These are phyloP conservation scores for Globisporangium okanoganense DNA, from an alignment of 352 stramenopile genomes.

Conservation along the genomic window DNA sequence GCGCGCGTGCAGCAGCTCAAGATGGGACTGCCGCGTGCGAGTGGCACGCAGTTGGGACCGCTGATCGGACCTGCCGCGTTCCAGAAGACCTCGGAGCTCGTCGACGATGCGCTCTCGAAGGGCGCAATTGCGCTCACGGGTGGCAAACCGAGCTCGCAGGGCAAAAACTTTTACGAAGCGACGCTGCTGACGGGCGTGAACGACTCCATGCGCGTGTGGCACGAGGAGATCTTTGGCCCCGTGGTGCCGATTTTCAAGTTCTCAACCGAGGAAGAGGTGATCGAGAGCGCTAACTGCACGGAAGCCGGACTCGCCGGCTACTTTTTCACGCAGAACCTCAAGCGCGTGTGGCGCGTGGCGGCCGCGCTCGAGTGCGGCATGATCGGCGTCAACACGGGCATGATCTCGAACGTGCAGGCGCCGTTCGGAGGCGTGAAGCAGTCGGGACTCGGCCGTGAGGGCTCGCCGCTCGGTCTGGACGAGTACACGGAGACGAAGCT, in stretches of 20 bases:
- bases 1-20: conserved; percentile 76
- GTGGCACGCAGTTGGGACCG: conserved; percentile 87
- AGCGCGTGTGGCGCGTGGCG: conserved; percentile 86
- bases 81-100: conserved; percentile 80
- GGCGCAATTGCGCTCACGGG: conserved; percentile 87
- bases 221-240: conserved; percentile 96
- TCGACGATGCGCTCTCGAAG: conserved; percentile 89
- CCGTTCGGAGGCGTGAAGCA: conserved; percentile 90
- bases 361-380: conserved; percentile 91
- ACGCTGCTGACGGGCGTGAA: conserved; percentile 90
- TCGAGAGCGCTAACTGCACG: conserved; percentile 93
- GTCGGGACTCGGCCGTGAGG: conserved; percentile 88
- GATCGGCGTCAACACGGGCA: conserved; percentile 92
- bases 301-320: conserved; percentile 92
- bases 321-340: conserved; percentile 92
- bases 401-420: conserved; percentile 86
- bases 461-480: conserved; percentile 83
- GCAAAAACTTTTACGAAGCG: conserved; percentile 92
- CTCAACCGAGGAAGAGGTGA: conserved; percentile 92
- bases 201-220: conserved; percentile 85
- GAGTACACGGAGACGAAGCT: conserved; percentile 99
- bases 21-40: conserved; percentile 85
- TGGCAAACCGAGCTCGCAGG: conserved; percentile 54
- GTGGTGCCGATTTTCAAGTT: conserved; percentile 94
- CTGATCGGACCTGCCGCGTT: conserved; percentile 92